A percentile compares a stretch with the other conserved stretches of the same genome.
These are phyloP conservation scores for Hypoxylon sp. DNA, from an alignment of 2,329 filamentous ascomycete species.

Conservation along the genomic window DNA sequence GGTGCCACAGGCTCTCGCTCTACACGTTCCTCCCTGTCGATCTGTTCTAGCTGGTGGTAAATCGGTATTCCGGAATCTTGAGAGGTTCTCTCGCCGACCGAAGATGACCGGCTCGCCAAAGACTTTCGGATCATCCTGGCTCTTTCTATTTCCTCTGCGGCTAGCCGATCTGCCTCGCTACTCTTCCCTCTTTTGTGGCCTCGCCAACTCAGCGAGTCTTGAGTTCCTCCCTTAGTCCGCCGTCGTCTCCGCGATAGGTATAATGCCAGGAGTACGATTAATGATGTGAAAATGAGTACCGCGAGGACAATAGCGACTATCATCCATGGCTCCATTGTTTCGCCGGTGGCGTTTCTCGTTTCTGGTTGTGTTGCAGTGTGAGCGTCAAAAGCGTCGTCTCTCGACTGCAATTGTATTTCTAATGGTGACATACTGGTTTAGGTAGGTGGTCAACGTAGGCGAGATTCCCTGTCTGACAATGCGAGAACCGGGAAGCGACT, in stretches of 20 bases:
- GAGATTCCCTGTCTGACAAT: conserved; percentile 5
- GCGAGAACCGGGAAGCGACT: conserved; percentile 10
- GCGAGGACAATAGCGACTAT: conserved; percentile 49
- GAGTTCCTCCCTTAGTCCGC: conserved; percentile 13
- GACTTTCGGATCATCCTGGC: conserved; percentile 54
- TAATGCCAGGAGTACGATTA: conserved; percentile 43
- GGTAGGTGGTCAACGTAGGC: conserved; percentile 7
- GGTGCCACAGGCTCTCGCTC: conserved; percentile 50
- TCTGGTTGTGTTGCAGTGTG: conserved; percentile 12
- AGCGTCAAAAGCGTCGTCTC: conserved; percentile 24
- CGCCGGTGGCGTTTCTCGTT: conserved; percentile 12
- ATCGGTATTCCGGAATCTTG: conserved; percentile 33
- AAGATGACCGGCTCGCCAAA: conserved; percentile 50
- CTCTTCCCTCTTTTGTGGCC: conserved; percentile 35
- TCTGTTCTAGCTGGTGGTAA: conserved; percentile 38
- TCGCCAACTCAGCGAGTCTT: conserved; percentile 13
- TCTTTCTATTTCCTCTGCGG: conserved; percentile 51
- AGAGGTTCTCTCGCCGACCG: conserved; percentile 26
- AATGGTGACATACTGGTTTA: conserved; percentile 29
- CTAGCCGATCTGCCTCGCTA: conserved; percentile 42
- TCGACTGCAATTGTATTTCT: conserved; percentile 20
- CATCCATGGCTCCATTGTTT: conserved; percentile 46
- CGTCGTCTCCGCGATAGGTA: conserved; percentile 43
- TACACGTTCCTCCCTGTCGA: conserved; percentile 37
- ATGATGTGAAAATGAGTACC: conserved; percentile 40